Percentiles rank a stretch among this genome's conserved stretches.
Evolutionary conservation across 2,329 filamentous ascomycete genomes (phyloP).

Genomic region (Pseudogymnoascus sp.): DNA sequence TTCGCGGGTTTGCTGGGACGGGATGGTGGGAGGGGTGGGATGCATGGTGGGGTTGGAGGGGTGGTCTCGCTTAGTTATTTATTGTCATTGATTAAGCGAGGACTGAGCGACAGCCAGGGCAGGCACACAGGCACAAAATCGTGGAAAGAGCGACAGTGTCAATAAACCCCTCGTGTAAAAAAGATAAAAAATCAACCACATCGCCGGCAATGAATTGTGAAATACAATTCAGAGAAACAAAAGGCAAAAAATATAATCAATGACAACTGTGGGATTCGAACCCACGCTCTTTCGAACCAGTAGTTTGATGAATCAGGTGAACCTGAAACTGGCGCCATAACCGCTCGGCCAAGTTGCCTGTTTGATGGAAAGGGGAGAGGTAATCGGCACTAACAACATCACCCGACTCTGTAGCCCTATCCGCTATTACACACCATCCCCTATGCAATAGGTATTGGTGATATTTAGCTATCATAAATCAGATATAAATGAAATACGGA

Average conservation of each 20-base stretch:
- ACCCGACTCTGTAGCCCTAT: neutral
- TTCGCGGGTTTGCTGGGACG: neutral
- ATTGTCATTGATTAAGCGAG: neutral
- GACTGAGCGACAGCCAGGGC: neutral
- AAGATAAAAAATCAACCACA: neutral
- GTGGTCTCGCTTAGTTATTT: neutral
- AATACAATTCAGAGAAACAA: neutral
- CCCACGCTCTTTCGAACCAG: slow-evolving; percentile 28
- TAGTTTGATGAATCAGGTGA: slow-evolving; percentile 14
- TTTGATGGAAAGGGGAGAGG: neutral
- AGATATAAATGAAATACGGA: too few relatives aligned
- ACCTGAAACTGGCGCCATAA: slow-evolving; percentile 32
- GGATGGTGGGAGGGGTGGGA: neutral
- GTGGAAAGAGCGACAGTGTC: neutral
- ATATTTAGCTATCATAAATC: too few relatives aligned
- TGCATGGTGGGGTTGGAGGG: neutral
- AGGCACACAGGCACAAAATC: neutral
- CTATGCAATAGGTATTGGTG: too few relatives aligned
- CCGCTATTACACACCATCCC: too few relatives aligned
- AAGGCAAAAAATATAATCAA: slow-evolving; percentile 10
- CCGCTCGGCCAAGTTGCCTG: slow-evolving; percentile 28
- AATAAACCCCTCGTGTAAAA: neutral
- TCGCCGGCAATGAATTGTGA: neutral
- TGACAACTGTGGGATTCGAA: slow-evolving; percentile 29
- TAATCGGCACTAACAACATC: neutral